These are phyloP conservation scores for Trypanosoma rangeli DNA, from an alignment of 208 protist genomes.

Conservation along the genomic window DNA sequence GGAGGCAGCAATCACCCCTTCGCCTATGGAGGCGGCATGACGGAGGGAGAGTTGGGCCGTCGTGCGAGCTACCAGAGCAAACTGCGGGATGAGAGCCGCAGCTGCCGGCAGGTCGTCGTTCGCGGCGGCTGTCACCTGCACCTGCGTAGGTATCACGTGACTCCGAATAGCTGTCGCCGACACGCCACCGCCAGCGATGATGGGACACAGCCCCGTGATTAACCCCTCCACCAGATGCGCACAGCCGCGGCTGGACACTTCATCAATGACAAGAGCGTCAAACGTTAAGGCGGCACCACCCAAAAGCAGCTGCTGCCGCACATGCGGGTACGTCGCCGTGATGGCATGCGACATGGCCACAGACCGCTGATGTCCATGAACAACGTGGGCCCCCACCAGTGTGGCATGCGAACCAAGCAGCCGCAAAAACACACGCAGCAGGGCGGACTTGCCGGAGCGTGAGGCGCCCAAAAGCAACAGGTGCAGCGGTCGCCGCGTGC, in stretches of 20 bases:
- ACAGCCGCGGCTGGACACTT: slow-evolving; percentile 24
- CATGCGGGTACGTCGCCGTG: slow-evolving; percentile 34
- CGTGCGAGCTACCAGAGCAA: slow-evolving; percentile 51
- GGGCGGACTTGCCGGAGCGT: slow-evolving; percentile 55
- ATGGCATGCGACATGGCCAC: slow-evolving; percentile 26
- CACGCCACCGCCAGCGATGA: slow-evolving; percentile 2
- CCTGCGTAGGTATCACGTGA: slow-evolving; percentile 5
- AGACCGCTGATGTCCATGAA: slow-evolving; percentile 31
- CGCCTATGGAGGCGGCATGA: slow-evolving; percentile 52
- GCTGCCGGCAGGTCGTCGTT: slow-evolving; percentile 38
- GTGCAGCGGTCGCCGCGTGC: slow-evolving; percentile 38
- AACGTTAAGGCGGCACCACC: slow-evolving; percentile 37
- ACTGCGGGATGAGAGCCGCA: slow-evolving; percentile 39
- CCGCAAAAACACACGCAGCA: slow-evolving; percentile 36
- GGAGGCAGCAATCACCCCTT: slow-evolving; percentile 58
- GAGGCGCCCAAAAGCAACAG: slow-evolving; percentile 58
- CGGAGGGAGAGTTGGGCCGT: slow-evolving; percentile 35
- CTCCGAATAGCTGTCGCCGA: slow-evolving; percentile 7
- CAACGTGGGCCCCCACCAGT: slow-evolving; percentile 42
- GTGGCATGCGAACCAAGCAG: slow-evolving; percentile 46
- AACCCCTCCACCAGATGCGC: slow-evolving; percentile 20
- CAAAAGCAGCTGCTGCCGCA: slow-evolving; percentile 38
- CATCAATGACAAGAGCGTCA: slow-evolving; percentile 59
- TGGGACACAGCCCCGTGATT: slow-evolving; percentile 16
- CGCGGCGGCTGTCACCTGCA: slow-evolving; percentile 51